Percentiles rank a stretch among this genome's conserved stretches.
phyloP scores from a whole-genome alignment of 2,329 filamentous ascomycete genomes.

The Sporothrix inflata region DNA sequence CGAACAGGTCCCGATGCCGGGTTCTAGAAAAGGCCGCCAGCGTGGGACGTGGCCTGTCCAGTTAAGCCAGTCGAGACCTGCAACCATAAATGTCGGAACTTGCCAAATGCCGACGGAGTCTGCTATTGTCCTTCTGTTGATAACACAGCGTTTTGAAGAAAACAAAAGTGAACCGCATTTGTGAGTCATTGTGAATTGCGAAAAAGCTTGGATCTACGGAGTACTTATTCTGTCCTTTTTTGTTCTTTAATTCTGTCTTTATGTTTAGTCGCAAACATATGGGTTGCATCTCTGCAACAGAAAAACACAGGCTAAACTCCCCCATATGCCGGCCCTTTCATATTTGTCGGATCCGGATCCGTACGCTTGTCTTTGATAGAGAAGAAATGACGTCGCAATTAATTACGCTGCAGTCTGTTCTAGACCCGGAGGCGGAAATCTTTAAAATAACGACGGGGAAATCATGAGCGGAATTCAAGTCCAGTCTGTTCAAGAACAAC shows the following conservation, averaged over 20 bases:
- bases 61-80: not conserved
- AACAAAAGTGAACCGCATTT: too few species aligned
- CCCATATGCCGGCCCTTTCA: not conserved
- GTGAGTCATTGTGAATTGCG: not conserved
- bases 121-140: not conserved
- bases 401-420: too few species aligned
- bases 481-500: too few species aligned
- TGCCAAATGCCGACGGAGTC: slow-evolving; percentile 3
- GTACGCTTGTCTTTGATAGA: not conserved
- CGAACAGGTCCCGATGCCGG: slow-evolving; percentile 16
- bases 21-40: not conserved
- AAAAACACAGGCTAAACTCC: not conserved
- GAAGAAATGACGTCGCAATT: not conserved
- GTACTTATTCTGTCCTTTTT: too few species aligned
- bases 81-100: slow-evolving; percentile 3
- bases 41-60: not conserved
- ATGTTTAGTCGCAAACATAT: not conserved
- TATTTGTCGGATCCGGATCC: not conserved
- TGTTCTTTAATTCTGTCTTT: too few species aligned
- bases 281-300: not conserved
- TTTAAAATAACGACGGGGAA: too few species aligned
- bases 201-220: too few species aligned
- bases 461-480: too few species aligned
- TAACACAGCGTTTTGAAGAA: not conserved
- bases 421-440: too few species aligned